Evolutionary conservation across 495 filamentous ascomycete species (phyloP).

Genomic region (Sordaria brevicollis): DNA sequence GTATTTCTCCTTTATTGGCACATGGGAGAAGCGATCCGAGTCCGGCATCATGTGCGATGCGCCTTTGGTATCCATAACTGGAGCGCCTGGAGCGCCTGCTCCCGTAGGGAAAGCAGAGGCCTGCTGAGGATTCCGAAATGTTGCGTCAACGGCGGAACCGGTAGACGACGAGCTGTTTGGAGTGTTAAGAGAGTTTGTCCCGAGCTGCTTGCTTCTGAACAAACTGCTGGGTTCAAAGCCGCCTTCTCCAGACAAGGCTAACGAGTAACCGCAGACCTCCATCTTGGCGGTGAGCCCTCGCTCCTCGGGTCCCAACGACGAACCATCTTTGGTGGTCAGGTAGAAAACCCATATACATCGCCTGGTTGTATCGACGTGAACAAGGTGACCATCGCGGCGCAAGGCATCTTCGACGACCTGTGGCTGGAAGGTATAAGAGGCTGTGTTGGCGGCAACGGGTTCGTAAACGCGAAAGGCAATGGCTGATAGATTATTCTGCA

Average conservation of each 20-base stretch:
- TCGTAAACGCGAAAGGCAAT: conserved; percentile 39
- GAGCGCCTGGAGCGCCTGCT: background rate
- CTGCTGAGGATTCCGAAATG: conserved; percentile 23
- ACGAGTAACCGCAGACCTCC: conserved; percentile 27
- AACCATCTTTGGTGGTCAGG: conserved; percentile 23
- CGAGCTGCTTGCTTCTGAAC: conserved; percentile 26
- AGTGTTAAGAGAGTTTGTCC: conserved; percentile 29
- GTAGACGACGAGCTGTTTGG: conserved; percentile 40
- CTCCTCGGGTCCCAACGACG: conserved; percentile 13
- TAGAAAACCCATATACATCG: conserved; percentile 44
- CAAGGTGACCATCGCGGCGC: conserved; percentile 39
- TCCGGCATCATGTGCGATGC: conserved; percentile 9
- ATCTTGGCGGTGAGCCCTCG: conserved; percentile 21
- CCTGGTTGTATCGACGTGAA: conserved; percentile 35
- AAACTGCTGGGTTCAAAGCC: conserved; percentile 35
- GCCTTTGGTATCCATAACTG: conserved; percentile 21
- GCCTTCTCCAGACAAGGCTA: conserved; percentile 34
- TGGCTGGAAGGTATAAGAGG: conserved; percentile 28
- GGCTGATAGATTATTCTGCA: conserved; percentile 36
- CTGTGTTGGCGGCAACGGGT: conserved; percentile 25
- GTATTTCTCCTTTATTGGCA: conserved; percentile 25
- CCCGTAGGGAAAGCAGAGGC: conserved; percentile 1
- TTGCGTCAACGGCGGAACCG: conserved; percentile 31
- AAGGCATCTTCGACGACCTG: conserved; percentile 35
- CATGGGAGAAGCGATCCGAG: conserved; percentile 16